Evolutionary conservation across 202 grass and related monocot species (phyloP).

Genomic region (Zoysia matrella): DNA sequence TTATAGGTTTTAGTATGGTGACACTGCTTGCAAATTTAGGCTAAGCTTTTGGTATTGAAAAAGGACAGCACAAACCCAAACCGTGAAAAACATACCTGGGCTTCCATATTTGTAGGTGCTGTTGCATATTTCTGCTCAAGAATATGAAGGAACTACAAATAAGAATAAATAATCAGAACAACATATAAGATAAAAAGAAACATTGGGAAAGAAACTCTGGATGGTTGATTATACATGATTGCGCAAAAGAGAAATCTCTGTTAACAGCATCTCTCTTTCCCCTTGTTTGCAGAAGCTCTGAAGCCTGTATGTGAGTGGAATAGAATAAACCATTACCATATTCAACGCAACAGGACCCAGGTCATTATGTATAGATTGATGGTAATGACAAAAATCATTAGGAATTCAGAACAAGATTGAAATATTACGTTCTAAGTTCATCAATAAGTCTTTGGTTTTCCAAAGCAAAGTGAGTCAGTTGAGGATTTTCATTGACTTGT

Average conservation of each 20-base stretch:
- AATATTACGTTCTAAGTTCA: constrained; percentile 71
- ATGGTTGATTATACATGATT: constrained; percentile 62
- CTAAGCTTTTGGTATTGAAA: constrained; percentile 5
- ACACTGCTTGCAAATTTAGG: constrained; percentile 20
- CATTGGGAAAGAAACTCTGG: constrained; percentile 31
- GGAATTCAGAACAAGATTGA: constrained; percentile 28
- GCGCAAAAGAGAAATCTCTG: constrained; percentile 76
- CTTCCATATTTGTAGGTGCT: constrained; percentile 30
- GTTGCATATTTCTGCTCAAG: constrained; percentile 60
- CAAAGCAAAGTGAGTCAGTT: constrained; percentile 77
- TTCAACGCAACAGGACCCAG: constrained; percentile 23
- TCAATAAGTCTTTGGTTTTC: constrained; percentile 87
- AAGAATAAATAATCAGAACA: constrained; percentile 37
- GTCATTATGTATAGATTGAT: constrained; percentile 23
- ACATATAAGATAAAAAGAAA: background rate
- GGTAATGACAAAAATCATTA: constrained; percentile 19
- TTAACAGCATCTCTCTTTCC: constrained; percentile 70
- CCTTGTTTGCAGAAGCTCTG: constrained; percentile 68
- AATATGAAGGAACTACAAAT: constrained; percentile 69
- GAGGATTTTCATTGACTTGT: constrained; percentile 67
- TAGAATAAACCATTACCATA: constrained; percentile 34
- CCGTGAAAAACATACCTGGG: constrained; percentile 48
- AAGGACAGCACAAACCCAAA: constrained; percentile 12
- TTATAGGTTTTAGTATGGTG: constrained; percentile 5
- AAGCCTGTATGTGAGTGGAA: constrained; percentile 60